A percentile compares a stretch with the other conserved stretches of the same genome.
Evolutionary conservation across 2,329 filamentous ascomycete genomes (phyloP).

Genomic region (Hymenoscyphus infarciens): DNA sequence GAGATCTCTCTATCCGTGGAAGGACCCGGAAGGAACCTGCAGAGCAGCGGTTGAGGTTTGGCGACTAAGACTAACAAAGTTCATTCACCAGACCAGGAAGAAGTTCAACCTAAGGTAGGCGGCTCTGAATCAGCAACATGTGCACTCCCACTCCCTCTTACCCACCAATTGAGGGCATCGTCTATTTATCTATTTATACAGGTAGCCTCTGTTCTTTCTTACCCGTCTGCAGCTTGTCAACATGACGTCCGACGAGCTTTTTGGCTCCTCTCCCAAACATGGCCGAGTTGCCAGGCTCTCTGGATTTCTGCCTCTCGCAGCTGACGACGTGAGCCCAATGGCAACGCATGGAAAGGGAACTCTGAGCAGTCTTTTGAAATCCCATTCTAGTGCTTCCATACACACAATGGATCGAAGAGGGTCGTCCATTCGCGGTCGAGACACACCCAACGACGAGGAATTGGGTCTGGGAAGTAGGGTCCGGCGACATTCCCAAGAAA

Average conservation of each 20-base stretch:
- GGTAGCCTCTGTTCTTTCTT: neutral
- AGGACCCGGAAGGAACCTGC: neutral
- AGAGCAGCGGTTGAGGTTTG: neutral
- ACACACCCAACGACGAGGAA: slow-evolving; percentile 30
- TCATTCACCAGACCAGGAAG: neutral
- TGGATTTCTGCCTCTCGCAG: slow-evolving; percentile 29
- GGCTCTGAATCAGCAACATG: neutral
- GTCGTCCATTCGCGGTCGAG: slow-evolving; percentile 23
- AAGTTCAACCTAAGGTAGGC: too few relatives aligned
- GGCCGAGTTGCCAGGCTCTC: slow-evolving; percentile 25
- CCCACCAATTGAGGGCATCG: neutral
- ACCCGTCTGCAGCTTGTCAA: neutral
- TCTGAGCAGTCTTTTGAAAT: slow-evolving; percentile 31
- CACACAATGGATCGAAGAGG: slow-evolving; percentile 18
- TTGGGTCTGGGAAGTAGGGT: slow-evolving; percentile 6
- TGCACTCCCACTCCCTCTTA: neutral
- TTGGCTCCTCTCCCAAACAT: slow-evolving; percentile 23
- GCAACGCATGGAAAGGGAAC: slow-evolving; percentile 32
- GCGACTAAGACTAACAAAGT: neutral
- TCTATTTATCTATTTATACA: neutral
- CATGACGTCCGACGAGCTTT: slow-evolving; percentile 17
- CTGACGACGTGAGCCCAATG: slow-evolving; percentile 32
- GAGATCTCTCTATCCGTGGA: neutral
- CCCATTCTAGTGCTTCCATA: slow-evolving; percentile 31
- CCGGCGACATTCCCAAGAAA: slow-evolving; percentile 20